phyloP scores from a whole-genome alignment of 164 flowering plant genomes.

The Stephania cephalantha region DNA sequence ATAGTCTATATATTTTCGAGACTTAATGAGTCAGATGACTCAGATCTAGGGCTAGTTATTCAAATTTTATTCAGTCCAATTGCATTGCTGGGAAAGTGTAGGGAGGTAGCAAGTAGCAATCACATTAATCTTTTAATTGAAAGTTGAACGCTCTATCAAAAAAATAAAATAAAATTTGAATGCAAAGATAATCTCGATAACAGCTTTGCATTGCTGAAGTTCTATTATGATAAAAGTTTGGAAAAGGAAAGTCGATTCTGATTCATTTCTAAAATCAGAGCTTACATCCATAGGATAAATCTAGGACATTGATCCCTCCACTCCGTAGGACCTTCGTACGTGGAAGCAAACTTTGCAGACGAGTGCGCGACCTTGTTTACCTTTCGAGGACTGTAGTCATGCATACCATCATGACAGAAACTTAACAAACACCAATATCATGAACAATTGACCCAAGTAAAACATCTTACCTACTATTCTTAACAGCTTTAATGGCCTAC shows the following conservation, averaged over 20 bases:
- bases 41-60: not conserved
- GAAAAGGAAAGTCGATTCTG: not conserved
- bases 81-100: not conserved
- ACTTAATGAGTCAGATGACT: not conserved
- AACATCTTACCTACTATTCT: no score
- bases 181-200: not conserved
- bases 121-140: not conserved
- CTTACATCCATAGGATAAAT: no score
- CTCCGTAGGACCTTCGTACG: no score
- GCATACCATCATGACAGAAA: no score
- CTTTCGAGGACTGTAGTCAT: no score
- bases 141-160: not conserved
- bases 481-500: no score
- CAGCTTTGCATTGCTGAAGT: not conserved
- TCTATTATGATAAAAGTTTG: not conserved
- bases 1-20: not conserved
- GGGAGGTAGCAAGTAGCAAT: not conserved
- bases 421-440: no score
- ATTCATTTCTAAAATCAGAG: no score
- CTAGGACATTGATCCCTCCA: no score
- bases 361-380: no score
- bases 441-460: no score
- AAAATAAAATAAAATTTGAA: not conserved
- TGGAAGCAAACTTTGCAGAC: no score
- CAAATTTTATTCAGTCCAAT: not conserved